Percentiles rank a stretch among this genome's conserved stretches.
Conservation (phyloP, 2,329 filamentous ascomycete genomes). For the Sordariomycetes sp. region DNA sequence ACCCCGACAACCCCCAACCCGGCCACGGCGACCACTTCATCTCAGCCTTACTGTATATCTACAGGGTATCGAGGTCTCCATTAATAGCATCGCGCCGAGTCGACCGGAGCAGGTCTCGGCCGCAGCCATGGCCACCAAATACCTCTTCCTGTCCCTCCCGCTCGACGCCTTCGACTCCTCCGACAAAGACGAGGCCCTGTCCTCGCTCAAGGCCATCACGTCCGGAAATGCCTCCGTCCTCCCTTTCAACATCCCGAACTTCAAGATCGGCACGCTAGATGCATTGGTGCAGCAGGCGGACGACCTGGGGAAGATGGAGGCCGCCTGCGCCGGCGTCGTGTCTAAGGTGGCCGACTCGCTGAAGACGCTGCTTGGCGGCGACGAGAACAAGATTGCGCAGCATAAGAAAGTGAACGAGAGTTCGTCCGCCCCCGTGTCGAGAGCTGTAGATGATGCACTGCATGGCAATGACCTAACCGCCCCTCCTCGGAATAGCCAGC, state of each 20-base stretch:
- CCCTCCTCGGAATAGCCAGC: slow-evolving; percentile 53
- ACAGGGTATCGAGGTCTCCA: neutral
- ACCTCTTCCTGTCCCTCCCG: slow-evolving; percentile 83
- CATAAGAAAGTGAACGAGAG: slow-evolving; percentile 94
- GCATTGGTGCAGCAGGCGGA: slow-evolving; percentile 93
- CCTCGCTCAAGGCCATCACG: slow-evolving; percentile 62
- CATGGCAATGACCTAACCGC: neutral
- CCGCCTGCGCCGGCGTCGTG: slow-evolving; percentile 70
- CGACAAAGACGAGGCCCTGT: slow-evolving; percentile 72
- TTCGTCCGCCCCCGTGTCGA: slow-evolving; percentile 30
- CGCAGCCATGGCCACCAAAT: slow-evolving; percentile 45
- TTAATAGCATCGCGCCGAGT: neutral
- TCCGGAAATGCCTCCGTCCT: slow-evolving; percentile 66
- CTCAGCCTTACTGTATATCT: neutral
- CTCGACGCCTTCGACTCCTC: slow-evolving; percentile 74
- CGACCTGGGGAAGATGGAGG: slow-evolving; percentile 80
- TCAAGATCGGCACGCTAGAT: slow-evolving; percentile 97
- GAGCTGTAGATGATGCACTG: neutral
- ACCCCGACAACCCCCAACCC: neutral
- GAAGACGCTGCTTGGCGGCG: slow-evolving; percentile 70
- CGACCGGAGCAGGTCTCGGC: neutral
- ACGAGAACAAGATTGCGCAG: slow-evolving; percentile 70
- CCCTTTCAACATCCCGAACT: slow-evolving; percentile 77
- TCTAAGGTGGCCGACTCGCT: slow-evolving; percentile 82
- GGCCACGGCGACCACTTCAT: neutral